Base-by-base conservation (phyloP, 1,284 basidiomycete genomes). In the Ustilago tritici region DNA sequence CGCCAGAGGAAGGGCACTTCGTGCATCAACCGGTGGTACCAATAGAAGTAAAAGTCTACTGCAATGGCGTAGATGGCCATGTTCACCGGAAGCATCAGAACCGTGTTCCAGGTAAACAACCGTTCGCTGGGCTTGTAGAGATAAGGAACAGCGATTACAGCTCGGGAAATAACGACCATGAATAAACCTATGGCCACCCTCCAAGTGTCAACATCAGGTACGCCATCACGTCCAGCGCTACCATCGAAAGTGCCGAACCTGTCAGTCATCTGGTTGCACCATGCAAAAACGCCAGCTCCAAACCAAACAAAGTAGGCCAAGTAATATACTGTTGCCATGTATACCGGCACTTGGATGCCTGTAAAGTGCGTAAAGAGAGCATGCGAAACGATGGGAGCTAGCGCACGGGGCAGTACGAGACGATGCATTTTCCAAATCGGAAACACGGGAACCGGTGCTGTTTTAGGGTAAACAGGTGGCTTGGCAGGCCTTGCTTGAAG, bases 31-130 rank as follows among this genome's bases (percentile, higher is more conserved):
- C 81, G 78, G 53, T 84, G 84, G 50, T 80, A 80, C 71, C 73
- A 76, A 78, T 82, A 84, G 71, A 82, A 85, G 63, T 68, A 84
- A 41, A 82, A 82, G 69, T 82, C 79, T 11, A 77, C 66, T 19
- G 70, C 61, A 5, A 75, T 40, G 4, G 70, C 69, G 31, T 71
- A 79, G 40, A 76, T 50, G 9, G 56, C 73, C n/a, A 68, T 56
- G 53, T 79, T 76, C 14, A 82, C 2, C 3, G 75, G 78, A 1
- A 78, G 19, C 77, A 73, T 78, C 0, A 69, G 17, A 0, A 70
- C 19, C 2, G 76, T 69, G 4, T 49, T 50, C 2, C 23, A 11
- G 11, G 68, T 66, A 46, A 81, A 56, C 2, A 74, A 41, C 0
- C 62, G 56, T 12, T 64, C 54, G 1, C 40, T 11, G 0, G 68